These are phyloP conservation scores for Candida sonorensis DNA, from an alignment of 805 yeast genomes.

Conservation along the genomic window DNA sequence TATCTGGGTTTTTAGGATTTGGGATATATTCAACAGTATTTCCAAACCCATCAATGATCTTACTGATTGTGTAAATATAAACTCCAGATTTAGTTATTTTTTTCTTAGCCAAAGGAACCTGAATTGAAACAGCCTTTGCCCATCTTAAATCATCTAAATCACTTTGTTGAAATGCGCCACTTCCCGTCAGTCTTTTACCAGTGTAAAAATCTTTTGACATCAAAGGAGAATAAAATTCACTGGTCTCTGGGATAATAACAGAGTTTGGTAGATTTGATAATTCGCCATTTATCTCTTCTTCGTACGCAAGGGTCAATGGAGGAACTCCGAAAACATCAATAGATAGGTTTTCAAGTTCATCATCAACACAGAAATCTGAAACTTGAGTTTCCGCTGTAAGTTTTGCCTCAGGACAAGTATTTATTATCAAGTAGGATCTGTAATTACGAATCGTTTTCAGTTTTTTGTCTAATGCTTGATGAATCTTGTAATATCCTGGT, in stretches of 20 bases:
- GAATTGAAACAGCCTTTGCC: slow-evolving; percentile 24
- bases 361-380: slow-evolving; percentile 59
- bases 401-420: slow-evolving; percentile 71
- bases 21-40: slow-evolving; percentile 42
- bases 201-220: slow-evolving; percentile 25
- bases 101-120: slow-evolving; percentile 22
- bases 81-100: slow-evolving; percentile 36
- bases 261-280: slow-evolving; percentile 23
- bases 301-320: slow-evolving; percentile 58
- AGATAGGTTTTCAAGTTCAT: slow-evolving; percentile 34
- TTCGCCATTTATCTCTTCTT: slow-evolving; percentile 34
- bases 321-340: slow-evolving; percentile 68
- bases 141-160: slow-evolving; percentile 34
- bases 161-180: slow-evolving; percentile 21
- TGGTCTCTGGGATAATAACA: slow-evolving; percentile 36
- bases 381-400: slow-evolving; percentile 32
- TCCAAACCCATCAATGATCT: slow-evolving; percentile 62
- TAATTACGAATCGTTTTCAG: slow-evolving; percentile 51
- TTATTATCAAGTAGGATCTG: slow-evolving; percentile 56
- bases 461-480: slow-evolving; percentile 53
- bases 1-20: slow-evolving; percentile 27
- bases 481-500: slow-evolving; percentile 75
- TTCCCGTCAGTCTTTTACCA: slow-evolving; percentile 11
- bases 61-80: slow-evolving; percentile 49
- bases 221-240: slow-evolving; percentile 42